Evolutionary conservation across 176 grass and related monocot species (phyloP), one percentile per base, ranked within the genome.

Genomic region (Microstegium vimineum): DNA sequence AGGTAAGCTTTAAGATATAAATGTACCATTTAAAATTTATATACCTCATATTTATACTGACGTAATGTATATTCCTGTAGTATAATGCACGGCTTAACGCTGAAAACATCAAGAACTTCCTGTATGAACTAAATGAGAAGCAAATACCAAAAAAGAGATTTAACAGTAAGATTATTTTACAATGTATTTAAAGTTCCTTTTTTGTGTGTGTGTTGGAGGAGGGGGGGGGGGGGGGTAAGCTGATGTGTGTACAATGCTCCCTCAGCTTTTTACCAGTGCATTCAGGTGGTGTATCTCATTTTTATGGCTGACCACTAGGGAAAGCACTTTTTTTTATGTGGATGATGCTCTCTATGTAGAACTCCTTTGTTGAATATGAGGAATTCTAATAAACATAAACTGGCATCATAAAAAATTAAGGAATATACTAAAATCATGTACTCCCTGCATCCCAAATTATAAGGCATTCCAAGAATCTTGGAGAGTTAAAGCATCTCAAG

Each of bases 121-220:
- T 95, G 47, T 98, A 95, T 76, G 79, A 85, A 45, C 80, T 95
- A 67, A 98, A 95, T 4, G 73, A 91, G 61, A 91, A 70, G 69
- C 78, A 98, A 80, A 87, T 98, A 71, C 82, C 93, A 12, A 95
- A 98, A 83, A 98, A 98, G 79, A 90, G 80, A 84, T 98, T 95
- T 85, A 99, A 99, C 81, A 92, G 90, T 98, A 78, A 93, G 95
- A 91, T 82, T 73, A 3, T 85, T 83, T 74, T 77, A 71, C 13
- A 74, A 43, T 72, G 20, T 61, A 54, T 64, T 70, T 30, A 71
- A 73, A 67, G 30, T 38, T 74, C n/a, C 47, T 15, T 65, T 41
- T 73, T 59, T 15, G 38, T n/a, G 38, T 41, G 38, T 11, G 38
- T 2, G 38, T 0, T 10, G 10, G 41, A 0, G 41, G 41, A 2